Evolutionary conservation across 2,329 filamentous ascomycete genomes (phyloP), one percentile per base, ranked within the genome.

Genomic region (Coniochaeta ligniaria): DNA sequence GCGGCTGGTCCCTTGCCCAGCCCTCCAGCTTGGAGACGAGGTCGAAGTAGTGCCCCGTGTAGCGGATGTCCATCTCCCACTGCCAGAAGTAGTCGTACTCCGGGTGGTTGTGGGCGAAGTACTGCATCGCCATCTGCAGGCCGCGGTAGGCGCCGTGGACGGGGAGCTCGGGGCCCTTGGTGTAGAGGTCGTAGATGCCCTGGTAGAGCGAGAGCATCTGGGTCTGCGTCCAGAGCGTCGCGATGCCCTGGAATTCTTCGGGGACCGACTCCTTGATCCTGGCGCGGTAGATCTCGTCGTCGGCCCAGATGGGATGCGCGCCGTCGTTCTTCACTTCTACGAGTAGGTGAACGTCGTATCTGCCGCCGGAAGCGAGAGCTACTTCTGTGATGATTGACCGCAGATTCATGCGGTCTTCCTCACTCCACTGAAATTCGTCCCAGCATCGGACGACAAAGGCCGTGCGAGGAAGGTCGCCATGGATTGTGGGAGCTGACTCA

Each of bases 41-140:
- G 63, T 91, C 85, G 65, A 89, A 92, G 77, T 90, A 94, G 74
- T 96, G 92, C 38, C 92, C 92, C 0, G 90, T 95, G 73, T 96
- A 96, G 33, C 92, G 87, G 52, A 93, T 86, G 69, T 96, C 92
- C 88, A 96, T 94, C 73, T 96, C 92, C 91, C 92, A 96, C 66
- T 96, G 91, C 92, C 92, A 96, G 74, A 92, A 92, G 75, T 87
- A 91, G 56, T 96, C 91, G 70, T 93, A 96, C 72, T 96, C 92
- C 1, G 91, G 90, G 73, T 96, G 92, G 68, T 86, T 83, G 69
- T 93, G 87, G 6, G 93, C 91, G 72, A 98, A 98, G 73, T 94
- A 90, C 70, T 97, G 93, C 78, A 98, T 87, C 0, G 93, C 92
- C 91, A 98, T 96, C 68, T 92, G 92, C 11, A 95, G 85, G 60